Evolutionary conservation across 331 rosid species (phyloP).

Genomic region (Quercus phellos): DNA sequence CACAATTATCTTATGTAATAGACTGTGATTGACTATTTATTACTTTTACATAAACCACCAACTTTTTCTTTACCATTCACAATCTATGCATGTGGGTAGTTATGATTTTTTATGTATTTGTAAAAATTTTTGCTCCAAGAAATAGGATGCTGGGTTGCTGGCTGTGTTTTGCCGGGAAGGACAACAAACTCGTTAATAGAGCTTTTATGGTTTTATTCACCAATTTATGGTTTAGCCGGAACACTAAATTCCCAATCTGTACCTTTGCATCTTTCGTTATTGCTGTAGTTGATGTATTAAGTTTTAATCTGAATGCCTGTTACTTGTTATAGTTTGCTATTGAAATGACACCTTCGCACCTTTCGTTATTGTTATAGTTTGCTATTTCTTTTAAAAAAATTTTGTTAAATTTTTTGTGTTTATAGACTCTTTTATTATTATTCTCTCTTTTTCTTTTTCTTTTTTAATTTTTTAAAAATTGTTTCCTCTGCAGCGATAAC

Average conservation of each 20-base stretch:
- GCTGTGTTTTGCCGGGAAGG: no score
- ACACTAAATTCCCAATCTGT: not conserved
- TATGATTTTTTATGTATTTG: no score
- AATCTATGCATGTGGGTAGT: no score
- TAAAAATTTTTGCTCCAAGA: no score
- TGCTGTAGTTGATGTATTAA: not conserved
- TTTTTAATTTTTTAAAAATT: not conserved
- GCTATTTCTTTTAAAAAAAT: no score
- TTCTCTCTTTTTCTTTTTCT: not conserved
- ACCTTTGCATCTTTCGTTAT: not conserved
- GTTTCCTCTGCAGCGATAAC: constrained; percentile 57
- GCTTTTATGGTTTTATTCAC: not conserved
- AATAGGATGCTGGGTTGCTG: no score
- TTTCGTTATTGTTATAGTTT: not conserved
- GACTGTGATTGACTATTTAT: no score
- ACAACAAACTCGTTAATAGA: not conserved
- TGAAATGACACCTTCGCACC: no score
- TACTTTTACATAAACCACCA: no score
- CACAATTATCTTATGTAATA: no score
- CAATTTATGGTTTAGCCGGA: not conserved
- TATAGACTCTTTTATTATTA: not conserved
- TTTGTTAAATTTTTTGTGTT: not conserved
- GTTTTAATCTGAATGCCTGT: constrained; percentile 13
- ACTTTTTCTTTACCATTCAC: no score
- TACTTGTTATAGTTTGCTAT: not conserved